Conservation (phyloP, 768 basidiomycete species). For the Phylloporus sp. region DNA sequence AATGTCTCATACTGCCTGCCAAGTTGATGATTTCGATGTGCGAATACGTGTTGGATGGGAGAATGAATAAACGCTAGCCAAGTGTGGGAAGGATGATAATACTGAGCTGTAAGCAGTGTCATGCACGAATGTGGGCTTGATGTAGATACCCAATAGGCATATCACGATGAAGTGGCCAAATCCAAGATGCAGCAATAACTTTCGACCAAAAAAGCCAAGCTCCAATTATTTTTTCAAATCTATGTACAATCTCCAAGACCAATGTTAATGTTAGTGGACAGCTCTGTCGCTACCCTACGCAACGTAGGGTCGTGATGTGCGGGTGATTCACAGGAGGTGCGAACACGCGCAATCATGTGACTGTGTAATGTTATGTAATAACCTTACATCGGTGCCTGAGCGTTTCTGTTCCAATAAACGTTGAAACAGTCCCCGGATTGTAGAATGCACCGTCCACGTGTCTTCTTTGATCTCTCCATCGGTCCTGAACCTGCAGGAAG, state of each 20-base stretch:
- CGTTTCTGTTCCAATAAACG: too few relatives aligned
- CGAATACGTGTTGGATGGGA: constrained; percentile 3
- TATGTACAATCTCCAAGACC: not conserved
- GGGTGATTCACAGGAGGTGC: too few relatives aligned
- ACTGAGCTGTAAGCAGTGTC: constrained; percentile 12
- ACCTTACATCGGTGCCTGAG: too few relatives aligned
- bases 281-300: too few relatives aligned
- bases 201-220: not conserved
- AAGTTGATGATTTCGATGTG: constrained; percentile 1
- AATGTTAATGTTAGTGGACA: too few relatives aligned
- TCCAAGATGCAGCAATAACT: not conserved
- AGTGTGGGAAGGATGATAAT: constrained; percentile 26
- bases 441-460: constrained; percentile 53
- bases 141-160: not conserved
- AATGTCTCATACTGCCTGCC: constrained; percentile 54
- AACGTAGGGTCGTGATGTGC: too few relatives aligned
- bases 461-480: constrained; percentile 65
- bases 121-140: constrained; percentile 5
- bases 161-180: not conserved
- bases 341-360: too few relatives aligned
- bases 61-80: constrained; percentile 4
- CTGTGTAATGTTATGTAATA: constrained; percentile 13
- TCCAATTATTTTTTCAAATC: too few relatives aligned
- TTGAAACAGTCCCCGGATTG: not conserved
- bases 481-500: constrained; percentile 52